These are phyloP conservation scores for Zygotorulaspora florentina DNA, from an alignment of 805 yeast genomes.

Conservation along the genomic window DNA sequence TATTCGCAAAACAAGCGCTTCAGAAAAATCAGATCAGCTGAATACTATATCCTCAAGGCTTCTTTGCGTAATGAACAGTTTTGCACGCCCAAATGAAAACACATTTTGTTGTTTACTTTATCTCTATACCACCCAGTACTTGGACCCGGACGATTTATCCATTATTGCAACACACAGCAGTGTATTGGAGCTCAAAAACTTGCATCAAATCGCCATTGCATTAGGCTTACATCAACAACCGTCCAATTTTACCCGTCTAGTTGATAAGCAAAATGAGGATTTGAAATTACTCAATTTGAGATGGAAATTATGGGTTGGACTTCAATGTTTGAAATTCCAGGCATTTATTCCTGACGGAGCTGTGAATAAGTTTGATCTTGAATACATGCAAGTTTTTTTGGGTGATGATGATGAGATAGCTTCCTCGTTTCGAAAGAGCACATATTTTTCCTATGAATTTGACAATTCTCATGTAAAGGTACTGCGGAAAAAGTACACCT, in stretches of 20 bases:
- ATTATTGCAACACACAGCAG: conserved; percentile 7
- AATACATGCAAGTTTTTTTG: conserved; percentile 5
- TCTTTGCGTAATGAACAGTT: conserved; percentile 12
- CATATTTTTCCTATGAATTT: neutral
- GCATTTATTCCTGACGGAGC: conserved; percentile 10
- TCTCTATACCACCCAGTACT: conserved; percentile 6
- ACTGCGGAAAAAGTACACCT: neutral
- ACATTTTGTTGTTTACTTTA: conserved; percentile 12
- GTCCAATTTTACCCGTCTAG: neutral
- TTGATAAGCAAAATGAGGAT: neutral
- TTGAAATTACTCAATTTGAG: conserved; percentile 4
- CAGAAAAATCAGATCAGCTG: neutral
- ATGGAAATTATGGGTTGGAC: conserved; percentile 12
- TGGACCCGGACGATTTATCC: conserved; percentile 11
- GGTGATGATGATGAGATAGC: neutral
- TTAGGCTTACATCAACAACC: conserved; percentile 14
- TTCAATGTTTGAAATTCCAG: conserved; percentile 9
- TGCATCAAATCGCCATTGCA: conserved; percentile 7
- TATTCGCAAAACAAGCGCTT: conserved; percentile 1
- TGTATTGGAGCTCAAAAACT: conserved; percentile 8
- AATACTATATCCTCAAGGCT: conserved; percentile 5
- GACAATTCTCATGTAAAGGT: neutral
- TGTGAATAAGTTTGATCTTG: conserved; percentile 1
- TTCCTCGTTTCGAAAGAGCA: neutral
- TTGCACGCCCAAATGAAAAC: conserved; percentile 11